Percentiles rank a stretch among this genome's conserved stretches.
These are phyloP conservation scores for Hygrophoropsis aurantiaca DNA, from an alignment of 768 basidiomycete species.

Conservation along the genomic window DNA sequence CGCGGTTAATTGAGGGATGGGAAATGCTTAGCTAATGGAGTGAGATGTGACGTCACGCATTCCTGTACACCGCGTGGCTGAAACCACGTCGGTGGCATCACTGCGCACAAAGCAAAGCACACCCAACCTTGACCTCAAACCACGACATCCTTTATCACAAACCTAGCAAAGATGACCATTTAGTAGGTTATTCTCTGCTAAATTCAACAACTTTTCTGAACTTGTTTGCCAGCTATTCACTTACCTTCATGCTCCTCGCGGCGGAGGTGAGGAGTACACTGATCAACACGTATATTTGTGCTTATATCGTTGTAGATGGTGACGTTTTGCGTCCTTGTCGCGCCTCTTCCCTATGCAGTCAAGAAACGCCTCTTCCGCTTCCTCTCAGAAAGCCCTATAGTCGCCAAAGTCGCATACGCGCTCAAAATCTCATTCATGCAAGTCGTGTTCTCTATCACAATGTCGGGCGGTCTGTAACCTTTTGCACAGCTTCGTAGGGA, in stretches of 20 bases:
- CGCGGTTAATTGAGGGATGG: conserved; percentile 15
- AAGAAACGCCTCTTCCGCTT: conserved; percentile 72
- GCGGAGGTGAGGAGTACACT: conserved; percentile 52
- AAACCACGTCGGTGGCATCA: conserved; percentile 15
- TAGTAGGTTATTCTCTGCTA: conserved; percentile 33
- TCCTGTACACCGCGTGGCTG: background rate
- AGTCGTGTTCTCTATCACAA: conserved; percentile 18
- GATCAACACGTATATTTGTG: background rate
- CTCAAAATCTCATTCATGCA: conserved; percentile 95
- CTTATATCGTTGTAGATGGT: conserved; percentile 51
- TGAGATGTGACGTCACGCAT: conserved; percentile 25
- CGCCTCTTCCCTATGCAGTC: conserved; percentile 78
- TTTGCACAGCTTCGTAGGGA: conserved; percentile 66
- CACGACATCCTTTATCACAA: conserved; percentile 1
- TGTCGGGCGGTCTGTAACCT: conserved; percentile 1
- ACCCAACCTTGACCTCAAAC: background rate
- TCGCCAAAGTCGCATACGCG: conserved; percentile 87
- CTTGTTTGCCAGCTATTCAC: conserved; percentile 54
- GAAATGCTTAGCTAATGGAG: conserved; percentile 27
- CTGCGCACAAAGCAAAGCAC: conserved; percentile 1
- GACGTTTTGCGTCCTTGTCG: conserved; percentile 82
- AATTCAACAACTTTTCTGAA: conserved; percentile 1
- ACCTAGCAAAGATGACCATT: conserved; percentile 42
- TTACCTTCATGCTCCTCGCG: conserved; percentile 80
- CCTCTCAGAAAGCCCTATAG: conserved; percentile 62